phyloP scores from a whole-genome alignment of 2,329 filamentous ascomycete genomes.

The Sporothrix protearum region DNA sequence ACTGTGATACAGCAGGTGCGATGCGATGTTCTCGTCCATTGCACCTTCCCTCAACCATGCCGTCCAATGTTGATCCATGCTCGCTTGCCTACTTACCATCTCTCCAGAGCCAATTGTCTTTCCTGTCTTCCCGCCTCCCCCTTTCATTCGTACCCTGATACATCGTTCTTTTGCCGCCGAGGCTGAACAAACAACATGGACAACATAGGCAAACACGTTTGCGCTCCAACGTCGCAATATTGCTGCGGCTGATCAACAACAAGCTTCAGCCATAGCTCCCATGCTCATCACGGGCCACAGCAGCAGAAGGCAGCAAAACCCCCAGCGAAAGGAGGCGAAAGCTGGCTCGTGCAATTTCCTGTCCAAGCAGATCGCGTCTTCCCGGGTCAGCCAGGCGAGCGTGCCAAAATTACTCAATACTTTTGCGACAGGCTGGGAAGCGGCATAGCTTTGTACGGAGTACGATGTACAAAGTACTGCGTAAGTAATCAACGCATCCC shows the following conservation, averaged over 20 bases:
- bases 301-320: not conserved
- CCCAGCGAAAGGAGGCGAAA: not conserved
- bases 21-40: not conserved
- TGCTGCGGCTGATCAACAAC: conserved; percentile 13
- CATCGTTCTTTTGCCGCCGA: conserved; percentile 8
- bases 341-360: conserved; percentile 14
- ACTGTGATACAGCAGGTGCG: not conserved
- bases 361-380: not conserved
- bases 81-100: not conserved
- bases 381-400: not conserved
- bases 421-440: not conserved
- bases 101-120: not conserved
- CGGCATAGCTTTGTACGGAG: not conserved
- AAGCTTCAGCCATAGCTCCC: not conserved
- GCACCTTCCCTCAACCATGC: not conserved
- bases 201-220: too few species aligned
- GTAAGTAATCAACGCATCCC: conserved; percentile 12
- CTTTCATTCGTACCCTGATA: not conserved
- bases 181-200: conserved; percentile 9
- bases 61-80: not conserved
- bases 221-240: conserved; percentile 12
- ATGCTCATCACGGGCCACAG: not conserved
- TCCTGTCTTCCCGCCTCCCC: not conserved
- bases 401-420: not conserved
- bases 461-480: not conserved